Percentiles rank a stretch among this genome's conserved stretches.
phyloP scores from a whole-genome alignment of 192 early-diverging fungal genomes.

The Coemansia sp. region DNA sequence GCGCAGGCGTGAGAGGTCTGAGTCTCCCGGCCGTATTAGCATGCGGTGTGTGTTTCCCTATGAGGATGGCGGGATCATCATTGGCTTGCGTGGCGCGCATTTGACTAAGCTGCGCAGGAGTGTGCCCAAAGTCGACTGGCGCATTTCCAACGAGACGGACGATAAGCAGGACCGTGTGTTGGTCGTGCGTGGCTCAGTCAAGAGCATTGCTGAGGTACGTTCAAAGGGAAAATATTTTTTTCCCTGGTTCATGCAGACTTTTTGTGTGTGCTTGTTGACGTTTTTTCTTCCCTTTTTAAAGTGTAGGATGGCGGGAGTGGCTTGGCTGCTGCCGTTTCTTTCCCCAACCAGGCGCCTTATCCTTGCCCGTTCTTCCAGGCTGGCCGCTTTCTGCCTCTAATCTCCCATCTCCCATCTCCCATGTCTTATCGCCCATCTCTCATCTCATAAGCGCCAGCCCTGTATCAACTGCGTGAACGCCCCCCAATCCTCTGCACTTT shows the following conservation, averaged over 20 bases:
- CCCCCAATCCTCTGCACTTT: no score
- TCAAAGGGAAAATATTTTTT: background rate
- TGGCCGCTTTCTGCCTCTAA: no score
- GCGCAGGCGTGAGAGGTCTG: constrained; percentile 9
- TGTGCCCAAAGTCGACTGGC: constrained; percentile 40
- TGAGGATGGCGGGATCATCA: constrained; percentile 54
- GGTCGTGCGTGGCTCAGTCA: constrained; percentile 39
- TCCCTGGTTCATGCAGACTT: background rate
- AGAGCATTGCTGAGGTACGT: constrained; percentile 42
- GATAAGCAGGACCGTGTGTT: constrained; percentile 51
- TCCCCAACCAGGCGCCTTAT: no score
- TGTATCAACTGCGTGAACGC: no score
- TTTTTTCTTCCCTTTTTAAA: background rate
- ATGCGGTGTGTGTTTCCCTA: constrained; percentile 53
- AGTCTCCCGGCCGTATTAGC: constrained; percentile 37
- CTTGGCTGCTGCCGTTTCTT: no score
- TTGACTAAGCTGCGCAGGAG: constrained; percentile 45
- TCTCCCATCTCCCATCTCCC: no score
- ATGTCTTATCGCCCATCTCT: no score
- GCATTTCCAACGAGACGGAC: constrained; percentile 53
- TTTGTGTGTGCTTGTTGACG: background rate
- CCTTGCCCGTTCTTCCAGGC: no score
- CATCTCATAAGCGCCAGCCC: no score
- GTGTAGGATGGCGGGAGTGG: background rate
- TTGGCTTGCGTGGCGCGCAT: constrained; percentile 49